Evolutionary conservation across 305 asterid genomes (phyloP), one percentile per base, ranked within the genome.

Genomic region (Lippia alba): DNA sequence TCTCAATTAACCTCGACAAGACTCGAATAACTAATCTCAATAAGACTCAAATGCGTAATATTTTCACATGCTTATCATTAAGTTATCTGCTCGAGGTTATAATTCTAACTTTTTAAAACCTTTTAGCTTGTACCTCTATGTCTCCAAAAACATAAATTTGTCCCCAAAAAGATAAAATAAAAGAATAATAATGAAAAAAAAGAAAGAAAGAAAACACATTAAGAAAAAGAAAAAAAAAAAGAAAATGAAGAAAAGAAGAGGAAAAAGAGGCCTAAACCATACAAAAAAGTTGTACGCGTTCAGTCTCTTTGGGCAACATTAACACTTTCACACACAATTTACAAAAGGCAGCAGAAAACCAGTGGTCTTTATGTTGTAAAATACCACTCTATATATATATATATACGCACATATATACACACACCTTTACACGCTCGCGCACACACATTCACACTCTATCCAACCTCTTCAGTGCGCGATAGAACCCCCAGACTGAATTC

Each of bases 341-440:
- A 79, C 66, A 74, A 75, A 74, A 75, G 66, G 72, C 72, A 67
- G 75, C 80, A 53, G 40, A 56, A 71, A 71, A 74, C 68, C 75
- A 79, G 48, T 79, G 78, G 73, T 36, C 61, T 62, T 51, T 34
- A 51, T 51, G 59, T 39, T 45, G 68, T 56, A 30, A 66, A 30
- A 66, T 44, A 49, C 17, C 14, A 53, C 64, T n/a, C 61, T 53
- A 16, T 39, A 20, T 51, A 65, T 33, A 62, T 17, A 44, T 40
- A 6, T 16, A 55, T 59, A 3, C 45, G 7, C 6, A 1, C 4
- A 7, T 19, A 19, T 36, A 70, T 4, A 56, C 66, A 41, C 30
- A 53, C 67, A 16, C 70, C 57, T 49, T 64, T 20, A 30, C 70
- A 10, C 55, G 30, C 39, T 6, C 50, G 45, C 60, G 63, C 45